phyloP scores from a whole-genome alignment of 805 yeast genomes.

The Metschnikowia reukaufii region DNA sequence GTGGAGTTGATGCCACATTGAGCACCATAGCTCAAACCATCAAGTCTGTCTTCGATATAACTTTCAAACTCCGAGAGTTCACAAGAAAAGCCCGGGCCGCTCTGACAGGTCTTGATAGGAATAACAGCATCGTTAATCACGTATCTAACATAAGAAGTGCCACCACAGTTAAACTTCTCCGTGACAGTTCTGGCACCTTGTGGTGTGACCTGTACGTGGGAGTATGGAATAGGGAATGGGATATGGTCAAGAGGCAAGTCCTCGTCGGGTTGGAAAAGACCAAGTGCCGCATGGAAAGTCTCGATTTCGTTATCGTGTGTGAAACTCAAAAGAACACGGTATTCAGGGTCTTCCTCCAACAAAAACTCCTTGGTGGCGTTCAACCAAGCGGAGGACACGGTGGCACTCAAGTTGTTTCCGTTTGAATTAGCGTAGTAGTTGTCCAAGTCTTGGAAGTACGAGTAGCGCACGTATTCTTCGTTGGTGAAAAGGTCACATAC shows the following conservation, averaged over 20 bases:
- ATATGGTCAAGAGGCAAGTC: constrained; percentile 47
- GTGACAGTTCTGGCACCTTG: constrained; percentile 41
- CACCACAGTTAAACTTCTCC: constrained; percentile 36
- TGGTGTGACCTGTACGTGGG: constrained; percentile 38
- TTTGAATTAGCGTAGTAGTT: constrained; percentile 66
- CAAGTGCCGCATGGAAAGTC: constrained; percentile 63
- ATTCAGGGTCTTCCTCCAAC: constrained; percentile 39
- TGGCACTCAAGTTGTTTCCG: constrained; percentile 57
- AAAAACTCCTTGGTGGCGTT: constrained; percentile 50
- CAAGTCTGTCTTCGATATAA: constrained; percentile 29
- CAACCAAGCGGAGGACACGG: constrained; percentile 59
- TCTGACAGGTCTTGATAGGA: constrained; percentile 34
- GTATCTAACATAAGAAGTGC: constrained; percentile 36
- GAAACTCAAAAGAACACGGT: constrained; percentile 65
- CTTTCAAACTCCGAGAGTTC: constrained; percentile 35
- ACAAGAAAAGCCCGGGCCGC: constrained; percentile 46
- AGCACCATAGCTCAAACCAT: constrained; percentile 24
- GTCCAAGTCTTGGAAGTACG: constrained; percentile 58
- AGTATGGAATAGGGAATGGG: constrained; percentile 49
- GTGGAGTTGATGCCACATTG: constrained; percentile 26
- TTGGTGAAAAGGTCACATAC: constrained; percentile 69
- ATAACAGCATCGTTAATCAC: constrained; percentile 41
- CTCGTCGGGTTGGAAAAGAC: constrained; percentile 46
- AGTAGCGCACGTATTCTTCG: constrained; percentile 62
- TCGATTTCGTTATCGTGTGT: constrained; percentile 72